Conservation (phyloP, 129 eudicot species). For the Pittosporum tobira region DNA sequence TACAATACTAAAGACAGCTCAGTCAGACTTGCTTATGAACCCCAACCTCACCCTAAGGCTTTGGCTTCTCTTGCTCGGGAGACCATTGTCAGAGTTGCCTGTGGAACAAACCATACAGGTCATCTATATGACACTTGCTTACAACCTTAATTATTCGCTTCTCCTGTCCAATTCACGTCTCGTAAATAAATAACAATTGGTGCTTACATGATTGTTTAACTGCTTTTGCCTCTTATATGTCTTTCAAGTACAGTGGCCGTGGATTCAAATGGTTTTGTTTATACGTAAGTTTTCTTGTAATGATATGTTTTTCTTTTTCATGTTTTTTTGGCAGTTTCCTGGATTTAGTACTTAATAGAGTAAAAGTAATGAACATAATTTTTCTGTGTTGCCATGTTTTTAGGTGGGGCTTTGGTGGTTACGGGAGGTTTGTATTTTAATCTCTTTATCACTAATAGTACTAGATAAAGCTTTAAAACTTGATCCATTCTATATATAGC, state of each 20-base stretch:
- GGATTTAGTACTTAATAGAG: neutral
- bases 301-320: neutral
- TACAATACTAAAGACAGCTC: constrained; percentile 93
- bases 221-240: constrained; percentile 15
- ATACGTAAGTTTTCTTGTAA: constrained; percentile 71
- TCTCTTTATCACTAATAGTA: neutral
- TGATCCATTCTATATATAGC: neutral
- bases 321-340: neutral
- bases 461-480: neutral
- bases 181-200: neutral
- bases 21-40: constrained; percentile 90
- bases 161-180: neutral
- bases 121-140: neutral
- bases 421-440: constrained; percentile 66
- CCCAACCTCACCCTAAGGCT: constrained; percentile 91
- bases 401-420: constrained; percentile 99
- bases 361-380: neutral
- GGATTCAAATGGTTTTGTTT: constrained; percentile 78
- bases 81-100: constrained; percentile 85
- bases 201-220: neutral
- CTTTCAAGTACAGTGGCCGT: constrained; percentile 64
- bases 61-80: constrained; percentile 60
- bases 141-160: neutral
- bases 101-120: constrained; percentile 99
- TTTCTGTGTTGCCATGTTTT: constrained; percentile 8